Conservation (phyloP, 169 alveolate species). For the Plasmodium malariae region DNA sequence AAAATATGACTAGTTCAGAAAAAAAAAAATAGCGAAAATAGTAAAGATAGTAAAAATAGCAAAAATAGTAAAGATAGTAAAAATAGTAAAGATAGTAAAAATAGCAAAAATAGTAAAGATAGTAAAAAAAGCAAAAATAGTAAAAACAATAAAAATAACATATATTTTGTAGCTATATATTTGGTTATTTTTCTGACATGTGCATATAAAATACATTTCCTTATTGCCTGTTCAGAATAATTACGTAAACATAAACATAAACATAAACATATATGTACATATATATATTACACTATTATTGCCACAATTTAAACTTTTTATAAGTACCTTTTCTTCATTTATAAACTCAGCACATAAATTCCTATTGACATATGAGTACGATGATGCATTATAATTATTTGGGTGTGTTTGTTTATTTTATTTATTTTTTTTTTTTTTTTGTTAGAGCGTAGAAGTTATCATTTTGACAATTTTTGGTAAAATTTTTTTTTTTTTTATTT, state of each 20-base stretch:
- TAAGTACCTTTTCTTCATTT: not conserved
- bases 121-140: too few species aligned
- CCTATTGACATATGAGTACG: not conserved
- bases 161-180: too few species aligned
- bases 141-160: too few species aligned
- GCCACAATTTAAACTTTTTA: not conserved
- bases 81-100: too few species aligned
- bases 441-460: not conserved
- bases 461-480: not conserved
- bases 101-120: too few species aligned
- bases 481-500: slow-evolving; percentile 1
- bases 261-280: not conserved
- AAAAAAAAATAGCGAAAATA: too few species aligned
- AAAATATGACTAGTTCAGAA: slow-evolving; percentile 11
- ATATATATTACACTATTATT: not conserved
- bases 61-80: too few species aligned
- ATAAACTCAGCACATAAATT: not conserved
- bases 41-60: too few species aligned
- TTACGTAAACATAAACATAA: not conserved
- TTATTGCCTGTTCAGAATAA: slow-evolving; percentile 24
- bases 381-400: not conserved
- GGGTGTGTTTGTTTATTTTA: not conserved
- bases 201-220: slow-evolving; percentile 8
- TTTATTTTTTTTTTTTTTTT: slow-evolving; percentile 1
- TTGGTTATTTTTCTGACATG: slow-evolving; percentile 18